Evolutionary conservation across 805 yeast species (phyloP).

Genomic region (Zygosaccharomyces kombuchaensis): DNA sequence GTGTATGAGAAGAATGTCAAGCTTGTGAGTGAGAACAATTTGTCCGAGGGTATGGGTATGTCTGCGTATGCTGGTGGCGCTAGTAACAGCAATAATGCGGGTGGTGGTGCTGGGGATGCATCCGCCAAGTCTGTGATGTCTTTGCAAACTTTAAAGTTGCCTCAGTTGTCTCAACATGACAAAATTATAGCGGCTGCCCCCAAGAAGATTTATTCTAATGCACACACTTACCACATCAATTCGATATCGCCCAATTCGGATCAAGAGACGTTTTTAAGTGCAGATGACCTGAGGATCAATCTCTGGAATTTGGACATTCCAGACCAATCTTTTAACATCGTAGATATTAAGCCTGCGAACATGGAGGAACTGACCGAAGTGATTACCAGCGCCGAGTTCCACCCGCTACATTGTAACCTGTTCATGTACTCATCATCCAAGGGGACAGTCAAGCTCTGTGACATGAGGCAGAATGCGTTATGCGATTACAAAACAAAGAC

Average conservation of each 20-base stretch:
- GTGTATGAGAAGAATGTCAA: constrained; percentile 86
- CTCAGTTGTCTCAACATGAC: constrained; percentile 89
- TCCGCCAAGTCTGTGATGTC: constrained; percentile 35
- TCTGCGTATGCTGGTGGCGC: constrained; percentile 5
- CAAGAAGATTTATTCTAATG: constrained; percentile 84
- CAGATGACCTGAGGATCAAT: constrained; percentile 93
- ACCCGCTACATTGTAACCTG: constrained; percentile 85
- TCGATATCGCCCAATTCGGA: constrained; percentile 92
- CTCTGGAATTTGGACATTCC: constrained; percentile 93
- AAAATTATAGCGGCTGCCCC: constrained; percentile 94
- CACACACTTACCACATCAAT: constrained; percentile 97
- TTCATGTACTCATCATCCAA: constrained; percentile 94
- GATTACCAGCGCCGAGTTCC: constrained; percentile 93
- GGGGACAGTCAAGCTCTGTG: constrained; percentile 92
- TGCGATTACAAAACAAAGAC: constrained; percentile 86
- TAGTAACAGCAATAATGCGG: constrained; percentile 11
- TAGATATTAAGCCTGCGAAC: constrained; percentile 94
- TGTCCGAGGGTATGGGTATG: constrained; percentile 42
- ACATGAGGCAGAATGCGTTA: constrained; percentile 91
- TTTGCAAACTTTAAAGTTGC: constrained; percentile 58
- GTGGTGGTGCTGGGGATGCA: constrained; percentile 16
- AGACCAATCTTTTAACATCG: constrained; percentile 93
- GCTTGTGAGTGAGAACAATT: constrained; percentile 87
- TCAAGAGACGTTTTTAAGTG: constrained; percentile 88
- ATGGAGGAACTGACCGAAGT: constrained; percentile 99